Evolutionary conservation across 2,329 filamentous ascomycete species (phyloP).

Genomic region (Venturia nashicola): DNA sequence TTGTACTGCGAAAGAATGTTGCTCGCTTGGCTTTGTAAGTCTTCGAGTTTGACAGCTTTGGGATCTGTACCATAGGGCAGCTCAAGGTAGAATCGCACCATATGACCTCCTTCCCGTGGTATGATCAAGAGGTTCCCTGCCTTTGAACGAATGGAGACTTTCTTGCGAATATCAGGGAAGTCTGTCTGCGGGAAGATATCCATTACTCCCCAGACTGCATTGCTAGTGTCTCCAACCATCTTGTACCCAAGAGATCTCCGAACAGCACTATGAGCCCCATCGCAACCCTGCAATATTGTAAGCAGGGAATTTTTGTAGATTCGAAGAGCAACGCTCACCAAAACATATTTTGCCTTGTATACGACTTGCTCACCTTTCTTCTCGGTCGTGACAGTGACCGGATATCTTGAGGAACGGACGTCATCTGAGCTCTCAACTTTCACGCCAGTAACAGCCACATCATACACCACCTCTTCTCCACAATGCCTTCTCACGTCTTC

Average conservation of each 20-base stretch:
- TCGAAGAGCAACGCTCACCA: constrained; percentile 15
- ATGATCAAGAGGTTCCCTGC: constrained; percentile 52
- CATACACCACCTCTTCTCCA: constrained; percentile 41
- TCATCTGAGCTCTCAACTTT: constrained; percentile 29
- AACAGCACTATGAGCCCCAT: constrained; percentile 57
- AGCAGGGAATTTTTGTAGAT: background rate
- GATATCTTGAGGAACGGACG: constrained; percentile 19
- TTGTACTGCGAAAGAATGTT: constrained; percentile 56
- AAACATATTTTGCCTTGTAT: constrained; percentile 26
- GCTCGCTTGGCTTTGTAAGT: constrained; percentile 51
- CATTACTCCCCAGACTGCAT: constrained; percentile 34
- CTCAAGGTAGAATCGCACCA: constrained; percentile 55
- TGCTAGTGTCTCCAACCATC: constrained; percentile 43
- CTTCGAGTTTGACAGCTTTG: constrained; percentile 50
- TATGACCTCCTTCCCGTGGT: constrained; percentile 46
- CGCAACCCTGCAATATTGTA: constrained; percentile 35
- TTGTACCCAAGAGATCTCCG: constrained; percentile 44
- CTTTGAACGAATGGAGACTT: constrained; percentile 41
- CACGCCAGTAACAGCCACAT: constrained; percentile 37
- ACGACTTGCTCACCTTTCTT: constrained; percentile 19
- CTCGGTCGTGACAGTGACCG: constrained; percentile 21
- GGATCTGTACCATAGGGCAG: constrained; percentile 32
- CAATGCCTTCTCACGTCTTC: constrained; percentile 34
- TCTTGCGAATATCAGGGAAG: constrained; percentile 31
- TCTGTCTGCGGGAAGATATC: constrained; percentile 43